Evolutionary conservation across 345 rosid genomes (phyloP), one percentile per base, ranked within the genome.

Genomic region (Gossypium rotundifolium): DNA sequence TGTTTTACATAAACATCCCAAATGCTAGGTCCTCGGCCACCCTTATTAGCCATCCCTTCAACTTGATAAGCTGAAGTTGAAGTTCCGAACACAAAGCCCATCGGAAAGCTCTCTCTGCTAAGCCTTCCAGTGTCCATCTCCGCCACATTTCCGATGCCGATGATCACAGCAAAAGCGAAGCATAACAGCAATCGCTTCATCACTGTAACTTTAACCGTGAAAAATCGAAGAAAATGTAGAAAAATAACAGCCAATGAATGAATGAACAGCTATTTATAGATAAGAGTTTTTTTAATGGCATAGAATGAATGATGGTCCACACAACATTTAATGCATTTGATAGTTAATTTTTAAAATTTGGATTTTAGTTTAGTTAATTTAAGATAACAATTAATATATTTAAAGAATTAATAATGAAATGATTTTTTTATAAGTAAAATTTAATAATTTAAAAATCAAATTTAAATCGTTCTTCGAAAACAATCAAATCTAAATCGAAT

Each of bases 1-100:
- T 60, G 65, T 65, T 83, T 76, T 27, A 82, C 77, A 63, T 65
- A 87, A 10, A 14, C 83, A 81, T 89, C 91, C 94, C 94, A 90
- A 73, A 88, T 87, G 79, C 87, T 78, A 3, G 91, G 91, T 0
- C 91, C 94, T 65, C 88, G 83, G 2, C 94, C 94, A 38, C 76
- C 90, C 62, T 87, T 81, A 22, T 79, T 74, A 1, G 90, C 84
- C 48, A 52, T 70, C 17, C 94, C 94, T 83, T 90, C 90, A 18
- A 75, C 72, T 65, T 75, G 72, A 66, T 53, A 75, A 5, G 73
- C 73, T 17, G 73, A 70, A 17, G 73, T 25, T 1, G 73, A 60
- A 2, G 73, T 70, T 70, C 73, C 73, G 11, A 70, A 33, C 2
- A 70, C 61, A 52, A 70, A 70, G 3, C 73, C 73, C n/a, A 52